A percentile compares a stretch with the other conserved stretches of the same genome.
Evolutionary conservation across 331 rosid species (phyloP).

Genomic region (Rosa hybrid): DNA sequence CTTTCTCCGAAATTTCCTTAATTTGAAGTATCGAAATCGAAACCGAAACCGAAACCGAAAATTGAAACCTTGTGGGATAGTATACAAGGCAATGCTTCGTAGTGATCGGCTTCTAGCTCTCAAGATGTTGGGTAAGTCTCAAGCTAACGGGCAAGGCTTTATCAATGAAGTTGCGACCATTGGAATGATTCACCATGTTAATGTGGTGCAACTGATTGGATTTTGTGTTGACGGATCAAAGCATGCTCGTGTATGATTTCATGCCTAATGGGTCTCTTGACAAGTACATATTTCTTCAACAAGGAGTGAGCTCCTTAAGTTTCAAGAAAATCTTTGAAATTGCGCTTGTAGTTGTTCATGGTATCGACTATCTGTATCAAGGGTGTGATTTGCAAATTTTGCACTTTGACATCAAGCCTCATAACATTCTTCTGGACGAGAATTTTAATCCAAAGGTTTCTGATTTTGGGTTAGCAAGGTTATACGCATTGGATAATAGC

Average conservation of each 20-base stretch:
- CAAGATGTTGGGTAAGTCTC: background rate
- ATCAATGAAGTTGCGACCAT: conserved; percentile 1
- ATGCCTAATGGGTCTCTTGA: conserved; percentile 5
- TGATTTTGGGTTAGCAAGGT: no score
- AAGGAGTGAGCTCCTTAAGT: background rate
- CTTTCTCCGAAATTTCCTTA: no score
- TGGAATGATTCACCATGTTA: background rate
- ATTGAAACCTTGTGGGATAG: background rate
- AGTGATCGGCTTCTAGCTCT: background rate
- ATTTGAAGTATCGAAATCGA: no score
- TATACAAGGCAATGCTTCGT: conserved; percentile 5
- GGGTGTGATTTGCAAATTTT: background rate
- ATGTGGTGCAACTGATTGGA: conserved; percentile 7
- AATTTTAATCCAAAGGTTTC: no score
- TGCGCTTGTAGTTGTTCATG: background rate
- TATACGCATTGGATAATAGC: no score
- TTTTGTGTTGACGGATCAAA: conserved; percentile 1
- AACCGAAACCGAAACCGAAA: no score
- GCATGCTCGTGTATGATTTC: conserved; percentile 1
- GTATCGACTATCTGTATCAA: conserved; percentile 2
- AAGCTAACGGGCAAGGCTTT: conserved; percentile 4
- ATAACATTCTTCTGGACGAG: no score
- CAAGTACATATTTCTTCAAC: background rate
- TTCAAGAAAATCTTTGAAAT: background rate
- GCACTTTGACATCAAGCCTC: no score